These are phyloP conservation scores for Melastoma candidum DNA, from an alignment of 441 rosid genomes.

Conservation along the genomic window DNA sequence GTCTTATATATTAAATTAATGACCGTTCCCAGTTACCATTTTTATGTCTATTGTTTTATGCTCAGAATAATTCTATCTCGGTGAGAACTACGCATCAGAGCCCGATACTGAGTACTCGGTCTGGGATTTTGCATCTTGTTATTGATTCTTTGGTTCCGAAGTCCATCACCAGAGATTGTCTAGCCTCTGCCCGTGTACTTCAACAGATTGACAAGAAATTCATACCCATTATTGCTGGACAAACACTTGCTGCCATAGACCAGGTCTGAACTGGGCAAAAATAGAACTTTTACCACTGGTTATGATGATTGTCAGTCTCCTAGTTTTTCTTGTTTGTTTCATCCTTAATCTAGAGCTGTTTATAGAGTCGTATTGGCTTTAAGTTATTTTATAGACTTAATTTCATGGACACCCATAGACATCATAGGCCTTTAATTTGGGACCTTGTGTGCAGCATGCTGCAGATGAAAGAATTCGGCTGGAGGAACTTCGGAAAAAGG, in stretches of 20 bases:
- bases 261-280: conserved; percentile 29
- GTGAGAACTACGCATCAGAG: conserved; percentile 28
- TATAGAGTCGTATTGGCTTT: too few relatives aligned
- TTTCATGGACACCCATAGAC: background rate
- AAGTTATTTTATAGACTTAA: too few relatives aligned
- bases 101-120: conserved; percentile 52
- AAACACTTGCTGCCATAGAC: conserved; percentile 41
- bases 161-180: conserved; percentile 48
- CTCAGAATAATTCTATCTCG: too few relatives aligned
- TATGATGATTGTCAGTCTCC: background rate
- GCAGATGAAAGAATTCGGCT: conserved; percentile 98
- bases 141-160: conserved; percentile 63
- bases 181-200: conserved; percentile 67
- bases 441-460: conserved; percentile 61
- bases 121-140: conserved; percentile 59
- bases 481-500: conserved; percentile 87
- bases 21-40: too few relatives aligned
- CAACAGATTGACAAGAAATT: conserved; percentile 89
- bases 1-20: too few relatives aligned
- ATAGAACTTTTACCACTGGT: background rate
- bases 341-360: background rate
- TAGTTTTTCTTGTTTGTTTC: background rate
- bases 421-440: conserved; percentile 5
- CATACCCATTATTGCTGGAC: conserved; percentile 73
- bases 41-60: too few relatives aligned